phyloP scores from a whole-genome alignment of 2,329 filamentous ascomycete genomes.

The Fusarium mundagurra region DNA sequence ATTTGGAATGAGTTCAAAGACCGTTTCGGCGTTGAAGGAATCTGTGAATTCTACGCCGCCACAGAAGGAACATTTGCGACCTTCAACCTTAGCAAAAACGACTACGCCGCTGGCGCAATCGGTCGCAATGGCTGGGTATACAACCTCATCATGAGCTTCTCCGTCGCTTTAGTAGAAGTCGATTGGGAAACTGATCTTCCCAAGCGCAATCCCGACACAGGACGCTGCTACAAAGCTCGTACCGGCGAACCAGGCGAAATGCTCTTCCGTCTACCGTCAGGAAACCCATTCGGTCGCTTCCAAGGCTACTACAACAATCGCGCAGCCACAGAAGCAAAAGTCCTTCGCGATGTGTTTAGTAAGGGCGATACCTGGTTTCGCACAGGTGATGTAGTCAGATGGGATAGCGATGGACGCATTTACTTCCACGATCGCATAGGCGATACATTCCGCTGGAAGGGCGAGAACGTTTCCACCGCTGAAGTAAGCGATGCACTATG shows the following conservation, averaged over 20 bases:
- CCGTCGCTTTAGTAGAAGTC: slow-evolving; percentile 70
- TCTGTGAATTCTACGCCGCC: slow-evolving; percentile 84
- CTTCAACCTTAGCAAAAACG: slow-evolving; percentile 79
- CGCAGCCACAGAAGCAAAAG: slow-evolving; percentile 76
- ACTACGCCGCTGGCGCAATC: slow-evolving; percentile 79
- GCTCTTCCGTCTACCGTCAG: slow-evolving; percentile 73
- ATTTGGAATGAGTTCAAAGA: slow-evolving; percentile 87
- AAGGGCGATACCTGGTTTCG: slow-evolving; percentile 86
- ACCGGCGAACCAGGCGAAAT: slow-evolving; percentile 78
- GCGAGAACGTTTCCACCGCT: slow-evolving; percentile 82
- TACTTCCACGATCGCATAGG: slow-evolving; percentile 86
- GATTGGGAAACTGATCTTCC: slow-evolving; percentile 78
- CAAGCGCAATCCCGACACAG: slow-evolving; percentile 72
- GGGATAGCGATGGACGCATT: slow-evolving; percentile 74
- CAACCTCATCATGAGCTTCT: slow-evolving; percentile 60
- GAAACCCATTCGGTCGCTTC: slow-evolving; percentile 72
- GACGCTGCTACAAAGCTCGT: slow-evolving; percentile 70
- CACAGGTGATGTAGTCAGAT: slow-evolving; percentile 82
- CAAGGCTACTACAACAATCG: slow-evolving; percentile 85
- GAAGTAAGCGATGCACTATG: slow-evolving; percentile 84
- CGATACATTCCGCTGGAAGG: slow-evolving; percentile 84
- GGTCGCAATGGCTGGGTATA: slow-evolving; percentile 75
- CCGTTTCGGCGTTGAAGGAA: slow-evolving; percentile 77
- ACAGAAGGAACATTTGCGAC: slow-evolving; percentile 76
- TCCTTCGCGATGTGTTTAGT: slow-evolving; percentile 76